Evolutionary conservation across 257 asterid genomes (phyloP).

Genomic region (Solanum chilense): DNA sequence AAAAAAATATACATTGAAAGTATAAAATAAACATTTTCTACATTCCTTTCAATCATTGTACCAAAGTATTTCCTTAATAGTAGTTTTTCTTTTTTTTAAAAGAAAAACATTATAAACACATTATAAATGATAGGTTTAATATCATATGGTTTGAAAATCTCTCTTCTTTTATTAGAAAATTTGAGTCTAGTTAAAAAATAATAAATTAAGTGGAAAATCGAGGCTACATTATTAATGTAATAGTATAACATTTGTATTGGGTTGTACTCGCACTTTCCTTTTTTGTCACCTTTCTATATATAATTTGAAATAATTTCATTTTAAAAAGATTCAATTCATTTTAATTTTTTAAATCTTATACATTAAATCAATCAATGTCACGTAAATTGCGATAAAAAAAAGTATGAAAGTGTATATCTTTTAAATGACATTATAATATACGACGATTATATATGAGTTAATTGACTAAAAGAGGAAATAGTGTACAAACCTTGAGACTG

Average conservation of each 20-base stretch:
- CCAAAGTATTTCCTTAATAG: background rate
- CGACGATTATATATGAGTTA: too few relatives aligned
- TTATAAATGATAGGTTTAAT: background rate
- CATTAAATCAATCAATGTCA: background rate
- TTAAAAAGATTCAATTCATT: background rate
- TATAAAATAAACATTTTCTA: background rate
- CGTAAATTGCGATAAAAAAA: background rate
- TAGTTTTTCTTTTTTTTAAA: background rate
- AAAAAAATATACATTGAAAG: background rate
- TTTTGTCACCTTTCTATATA: background rate
- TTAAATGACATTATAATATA: too few relatives aligned
- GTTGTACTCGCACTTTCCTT: background rate
- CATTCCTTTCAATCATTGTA: background rate
- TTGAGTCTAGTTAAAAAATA: background rate
- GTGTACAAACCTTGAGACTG: constrained; percentile 21
- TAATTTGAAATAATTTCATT: background rate
- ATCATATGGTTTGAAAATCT: background rate
- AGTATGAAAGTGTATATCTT: too few relatives aligned
- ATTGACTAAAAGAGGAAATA: background rate
- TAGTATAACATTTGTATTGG: background rate
- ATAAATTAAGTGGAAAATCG: background rate
- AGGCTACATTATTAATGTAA: background rate
- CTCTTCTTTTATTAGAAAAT: background rate
- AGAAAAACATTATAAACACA: background rate
- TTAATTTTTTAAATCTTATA: background rate